Evolutionary conservation across 257 asterid species (phyloP).

Genomic region (Solanum medicagineum): DNA sequence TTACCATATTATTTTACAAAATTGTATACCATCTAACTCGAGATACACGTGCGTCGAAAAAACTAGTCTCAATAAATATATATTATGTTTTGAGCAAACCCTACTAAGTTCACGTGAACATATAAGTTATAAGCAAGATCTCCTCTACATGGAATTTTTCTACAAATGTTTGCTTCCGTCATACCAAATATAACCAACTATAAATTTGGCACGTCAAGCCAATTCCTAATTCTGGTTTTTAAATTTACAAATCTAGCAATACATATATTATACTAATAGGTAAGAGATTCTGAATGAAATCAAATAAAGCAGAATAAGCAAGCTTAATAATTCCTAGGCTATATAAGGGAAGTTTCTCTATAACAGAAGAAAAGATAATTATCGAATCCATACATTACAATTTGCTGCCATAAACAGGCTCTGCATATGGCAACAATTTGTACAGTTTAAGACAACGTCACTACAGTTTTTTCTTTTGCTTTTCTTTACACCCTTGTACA

Average conservation of each 20-base stretch:
- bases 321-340: background rate
- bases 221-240: background rate
- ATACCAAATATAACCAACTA: background rate
- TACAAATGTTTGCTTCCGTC: background rate
- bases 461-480: background rate
- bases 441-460: background rate
- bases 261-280: background rate
- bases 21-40: too few relatives aligned
- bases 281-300: background rate
- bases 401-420: slow-evolving; percentile 6
- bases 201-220: background rate
- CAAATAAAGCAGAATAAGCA: background rate
- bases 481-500: slow-evolving; percentile 26
- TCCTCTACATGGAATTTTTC: background rate
- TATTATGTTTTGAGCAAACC: background rate
- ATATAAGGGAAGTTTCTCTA: background rate
- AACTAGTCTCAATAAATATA: background rate
- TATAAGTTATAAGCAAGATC: background rate
- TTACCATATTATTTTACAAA: too few relatives aligned
- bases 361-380: background rate
- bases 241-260: background rate
- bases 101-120: background rate
- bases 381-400: slow-evolving; percentile 9
- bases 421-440: slow-evolving; percentile 10
- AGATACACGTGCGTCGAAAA: too few relatives aligned